Conservation (phyloP, 164 flowering plant genomes). For the Saururus chinensis region DNA sequence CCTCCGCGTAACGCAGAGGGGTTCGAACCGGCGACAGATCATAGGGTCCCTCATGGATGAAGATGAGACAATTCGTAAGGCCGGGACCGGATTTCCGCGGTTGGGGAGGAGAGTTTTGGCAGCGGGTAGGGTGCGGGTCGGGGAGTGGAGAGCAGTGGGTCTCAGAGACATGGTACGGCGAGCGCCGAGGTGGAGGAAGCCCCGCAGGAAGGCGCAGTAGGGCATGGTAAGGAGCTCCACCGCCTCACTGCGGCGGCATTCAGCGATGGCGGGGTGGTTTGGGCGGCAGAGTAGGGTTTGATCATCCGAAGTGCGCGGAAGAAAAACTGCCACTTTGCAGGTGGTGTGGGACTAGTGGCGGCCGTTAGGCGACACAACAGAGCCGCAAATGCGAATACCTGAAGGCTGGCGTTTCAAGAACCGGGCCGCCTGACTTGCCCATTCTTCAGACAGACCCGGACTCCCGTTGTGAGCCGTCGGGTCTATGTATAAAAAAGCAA, state of each 20-base stretch:
- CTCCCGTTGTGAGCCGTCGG: no score
- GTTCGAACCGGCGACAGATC: conserved; percentile 10
- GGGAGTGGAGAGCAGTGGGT: no score
- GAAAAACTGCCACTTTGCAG: not conserved
- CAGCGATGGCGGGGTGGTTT: not conserved
- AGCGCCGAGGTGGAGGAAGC: conserved; percentile 6
- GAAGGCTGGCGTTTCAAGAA: no score
- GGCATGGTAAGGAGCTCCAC: conserved; percentile 3
- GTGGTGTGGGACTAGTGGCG: no score
- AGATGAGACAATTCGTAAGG: no score
- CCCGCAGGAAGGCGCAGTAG: conserved; percentile 7
- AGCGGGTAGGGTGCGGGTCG: conserved; percentile 1
- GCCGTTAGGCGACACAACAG: no score
- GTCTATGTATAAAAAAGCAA: no score
- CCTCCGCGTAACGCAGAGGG: conserved; percentile 53
- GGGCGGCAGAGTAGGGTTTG: not conserved
- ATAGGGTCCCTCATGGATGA: conserved; percentile 31
- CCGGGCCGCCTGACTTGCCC: no score
- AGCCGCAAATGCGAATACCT: no score
- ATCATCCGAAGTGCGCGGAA: not conserved
- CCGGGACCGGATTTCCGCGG: conserved; percentile 5
- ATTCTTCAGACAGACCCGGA: no score
- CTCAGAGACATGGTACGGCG: conserved; percentile 10
- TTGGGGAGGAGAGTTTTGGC: conserved; percentile 18
- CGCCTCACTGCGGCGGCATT: not conserved